Evolutionary conservation across 2,329 filamentous ascomycete genomes (phyloP), one percentile per base, ranked within the genome.

Genomic region (Trichoderma koningiopsis): DNA sequence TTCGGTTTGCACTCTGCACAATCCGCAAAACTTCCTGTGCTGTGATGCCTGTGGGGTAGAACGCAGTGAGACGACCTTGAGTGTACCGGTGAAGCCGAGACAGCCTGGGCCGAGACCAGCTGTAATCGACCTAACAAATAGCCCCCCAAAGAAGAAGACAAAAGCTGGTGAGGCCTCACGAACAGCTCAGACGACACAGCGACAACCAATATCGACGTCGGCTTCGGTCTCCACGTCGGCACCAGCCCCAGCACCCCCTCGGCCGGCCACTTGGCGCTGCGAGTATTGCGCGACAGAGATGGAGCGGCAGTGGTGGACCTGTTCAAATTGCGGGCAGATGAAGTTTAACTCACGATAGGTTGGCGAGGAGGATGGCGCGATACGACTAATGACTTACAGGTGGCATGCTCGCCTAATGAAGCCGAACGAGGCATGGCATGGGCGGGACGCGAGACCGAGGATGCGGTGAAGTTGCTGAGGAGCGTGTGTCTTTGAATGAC

Each of bases 1-100:
- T 72, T 75, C 77, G 24, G 76, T 83, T 14, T 90, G 88, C 74
- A 90, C 88, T 0, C 78, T 89, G 27, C 81, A 84, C 68, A 90
- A 90, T 72, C 83, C 84, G 1, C 70, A 76, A 10, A 78, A 72
- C n/a, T 86, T 80, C 71, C 78, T 86, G 31, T 83, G 79, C 72
- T 90, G 88, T 74, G 87, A 87, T 71, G 87, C 85, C 5, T 90
- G 88, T 72, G 83, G 83, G 11, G 77, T 76, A 11, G 81, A 85
- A 74, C 79, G 83, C 65, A 75, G 72, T 53, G 71, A 66, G 43
- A 31, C 27, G 14, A 47, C 68, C 35, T 37, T 66, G 27, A 29
- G 29, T 13, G 22, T 68, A 57, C 70, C 65, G 52, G 64, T 70
- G 47, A 71, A 65, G 72, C 37, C 72, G 57, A 68, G 68, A 60